Base-by-base conservation (phyloP, 2,329 filamentous ascomycete species). In the Penicillium sp. region DNA sequence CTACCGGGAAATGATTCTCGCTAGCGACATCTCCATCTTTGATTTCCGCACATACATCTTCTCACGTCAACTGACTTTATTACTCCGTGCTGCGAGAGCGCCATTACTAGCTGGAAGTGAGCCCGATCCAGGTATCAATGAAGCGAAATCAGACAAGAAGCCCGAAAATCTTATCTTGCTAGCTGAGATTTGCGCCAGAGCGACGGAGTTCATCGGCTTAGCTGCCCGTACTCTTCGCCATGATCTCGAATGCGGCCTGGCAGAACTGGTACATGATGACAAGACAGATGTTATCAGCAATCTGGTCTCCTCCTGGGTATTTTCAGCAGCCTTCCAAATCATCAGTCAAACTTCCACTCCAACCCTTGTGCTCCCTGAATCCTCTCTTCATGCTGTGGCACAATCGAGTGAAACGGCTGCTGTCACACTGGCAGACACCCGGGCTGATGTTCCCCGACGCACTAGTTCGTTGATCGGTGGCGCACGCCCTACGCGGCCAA, bases 41-140 rank as follows among this genome's bases (percentile, higher is more conserved):
- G 93, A 99, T 68, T 97, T 99, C 67, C 80, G 89, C 41, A 89
- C 87, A 59, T 99, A 99, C 67, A 84, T 99, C 11, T 99, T 97
- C 68, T 84, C 89, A 3, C 82, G 93, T 19, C 92, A 99, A 62
- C 82, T 95, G 54, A 81, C 87, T 2, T 73, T 99, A 0, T 77
- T 97, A 1, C 77, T 95, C 11, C 82, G 91, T 4, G 79, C 95
- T 1, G 90, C 88, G n/a, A 93, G 92, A 63, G 70, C 71, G 12
- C 64, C 64, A 16, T 73, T 65, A 22, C 51, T 73, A 35, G 57
- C 58, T 50, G 60, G 57, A n/a, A 62, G 61, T 14, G 64, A 69
- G 10, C 50, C 61, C 13, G 55, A 58, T 11, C 41, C 44, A 30
- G 56, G 50, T 0, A 75, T 72, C 8, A 72, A 76, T 0, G 71